Base-by-base conservation (phyloP, 768 basidiomycete genomes). In the Tylopilus rubrobrunneus region DNA sequence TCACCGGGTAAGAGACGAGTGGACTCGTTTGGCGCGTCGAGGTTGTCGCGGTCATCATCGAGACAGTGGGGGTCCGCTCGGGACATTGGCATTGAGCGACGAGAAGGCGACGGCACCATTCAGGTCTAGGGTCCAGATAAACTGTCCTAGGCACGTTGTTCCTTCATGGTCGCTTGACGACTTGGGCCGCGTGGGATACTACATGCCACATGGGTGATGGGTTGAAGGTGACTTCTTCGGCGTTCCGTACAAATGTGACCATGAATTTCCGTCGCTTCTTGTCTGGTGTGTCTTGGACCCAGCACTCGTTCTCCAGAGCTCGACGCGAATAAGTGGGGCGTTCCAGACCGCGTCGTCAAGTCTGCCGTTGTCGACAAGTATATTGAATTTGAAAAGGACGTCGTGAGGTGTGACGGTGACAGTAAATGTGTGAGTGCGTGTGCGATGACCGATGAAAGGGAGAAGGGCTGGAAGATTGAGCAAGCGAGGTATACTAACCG, bases 281-380 rank as follows among this genome's bases (percentile, higher is more conserved):
- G 6, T 63, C 53, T 0, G 42, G 8, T 2, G 34, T 48, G 29
- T 56, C 53, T 31, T 69, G 67, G 34, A 68, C 64, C 71, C 78
- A 85, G 17, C 89, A 75, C 65, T 92, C 87, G 68, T 91, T 74
- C 92, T 89, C 75, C 81, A 92, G 23, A 92, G 64, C 67, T 89
- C 86, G 15, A 92, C 87, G 36, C 83, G 78, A 7, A 80, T 67
- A 71, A 85, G 76, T 63, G 86, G 81, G 2, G 84, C 74, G 0
- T 69, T 73, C 87, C 88, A 91, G 42, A 80, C 81, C 28, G 63
- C 68, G 62, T 90, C 86, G 6, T 76, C 73, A 4, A 92, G 76
- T 11, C 72, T 74, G 56, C 90, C 86, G 56, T 92, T 74, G 59
- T 92, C 86, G 21, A 84, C 61, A 1, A 83, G 41, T 2, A 66